Percentiles rank a stretch among this genome's conserved stretches.
These are phyloP conservation scores for Microdochium trichocladiopsis DNA, from an alignment of 2,329 filamentous ascomycete genomes.

Conservation along the genomic window DNA sequence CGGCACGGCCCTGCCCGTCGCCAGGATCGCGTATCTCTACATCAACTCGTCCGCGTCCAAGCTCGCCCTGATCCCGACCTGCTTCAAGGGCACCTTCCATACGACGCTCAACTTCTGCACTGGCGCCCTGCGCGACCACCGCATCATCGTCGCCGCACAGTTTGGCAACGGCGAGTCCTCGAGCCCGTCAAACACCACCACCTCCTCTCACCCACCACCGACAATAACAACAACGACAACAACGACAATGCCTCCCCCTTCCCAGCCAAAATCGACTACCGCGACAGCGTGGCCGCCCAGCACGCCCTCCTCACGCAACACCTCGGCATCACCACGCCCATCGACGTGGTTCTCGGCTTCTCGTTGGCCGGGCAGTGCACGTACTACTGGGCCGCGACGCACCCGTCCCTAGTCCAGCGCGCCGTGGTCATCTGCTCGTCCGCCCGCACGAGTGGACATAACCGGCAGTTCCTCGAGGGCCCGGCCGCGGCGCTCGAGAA, in stretches of 20 bases:
- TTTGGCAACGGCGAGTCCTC: conserved; percentile 40
- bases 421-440: conserved; percentile 36
- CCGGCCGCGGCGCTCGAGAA: conserved; percentile 32
- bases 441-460: conserved; percentile 36
- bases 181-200: conserved; percentile 32
- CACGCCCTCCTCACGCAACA: conserved; percentile 27
- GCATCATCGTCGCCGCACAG: conserved; percentile 37
- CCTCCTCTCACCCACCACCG: too few species aligned
- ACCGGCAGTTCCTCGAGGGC: conserved; percentile 38
- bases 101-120: conserved; percentile 38
- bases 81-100: conserved; percentile 43
- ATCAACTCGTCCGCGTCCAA: conserved; percentile 22
- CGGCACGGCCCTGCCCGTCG: conserved; percentile 19
- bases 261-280: conserved; percentile 28
- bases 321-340: conserved; percentile 16
- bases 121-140: conserved; percentile 30
- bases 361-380: conserved; percentile 41
- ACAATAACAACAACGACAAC: too few species aligned
- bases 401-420: conserved; percentile 29
- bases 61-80: conserved; percentile 43
- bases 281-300: conserved; percentile 34
- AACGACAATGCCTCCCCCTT: too few species aligned
- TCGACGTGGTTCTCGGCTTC: conserved; percentile 37
- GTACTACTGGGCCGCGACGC: conserved; percentile 37
- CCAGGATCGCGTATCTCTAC: conserved; percentile 19